Base-by-base conservation (phyloP, 495 filamentous ascomycete species). In the Talaromyces nanjingensis region DNA sequence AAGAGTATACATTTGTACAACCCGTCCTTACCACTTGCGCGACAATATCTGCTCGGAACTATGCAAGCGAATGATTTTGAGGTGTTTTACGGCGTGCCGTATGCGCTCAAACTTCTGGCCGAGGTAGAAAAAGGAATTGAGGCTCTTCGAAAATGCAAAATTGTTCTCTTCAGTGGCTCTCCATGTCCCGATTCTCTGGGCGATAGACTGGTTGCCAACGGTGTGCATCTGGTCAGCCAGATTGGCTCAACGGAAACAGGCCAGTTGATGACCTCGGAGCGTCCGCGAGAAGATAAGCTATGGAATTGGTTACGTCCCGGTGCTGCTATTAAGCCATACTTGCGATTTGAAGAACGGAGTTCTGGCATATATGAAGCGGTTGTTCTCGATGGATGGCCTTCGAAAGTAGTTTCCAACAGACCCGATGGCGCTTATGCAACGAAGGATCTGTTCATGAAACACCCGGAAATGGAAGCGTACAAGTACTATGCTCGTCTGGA, bases 261-360 rank as follows among this genome's bases (percentile, higher is more conserved):
- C 29, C 80, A 83, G 59, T 69, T 87, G 9, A 83, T 86, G 81
- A 84, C 77, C 25, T 85, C 83, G 0, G 76, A 79, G 60, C 66
- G 77, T 3, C 56, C 68, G 7, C 64, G 65, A 4, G 72, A 68
- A 2, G 88, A 91, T 64, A 83, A 76, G 47, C 81, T 83, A n/a
- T 91, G 87, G 87, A 80, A 89, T 63, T 90, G 88, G 64, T 75
- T 91, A 25, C 79, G 88, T 14, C 69, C 74, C 3, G 68, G 68
- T 24, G 67, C 71, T 0, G 68, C 67, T 4, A 71, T 78, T 7
- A 72, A 76, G 1, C 65, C 72, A 16, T 69, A 68, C 24, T 68
- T 87, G 7, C 63, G 71, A 0, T 89, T 91, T 67, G 84, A 89
- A 65, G 70, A 76, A 54, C 77, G 79, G 59, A 77, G 73, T 1